Conservation (phyloP, 257 asterid genomes). For the Solanum bulbocastanum region DNA sequence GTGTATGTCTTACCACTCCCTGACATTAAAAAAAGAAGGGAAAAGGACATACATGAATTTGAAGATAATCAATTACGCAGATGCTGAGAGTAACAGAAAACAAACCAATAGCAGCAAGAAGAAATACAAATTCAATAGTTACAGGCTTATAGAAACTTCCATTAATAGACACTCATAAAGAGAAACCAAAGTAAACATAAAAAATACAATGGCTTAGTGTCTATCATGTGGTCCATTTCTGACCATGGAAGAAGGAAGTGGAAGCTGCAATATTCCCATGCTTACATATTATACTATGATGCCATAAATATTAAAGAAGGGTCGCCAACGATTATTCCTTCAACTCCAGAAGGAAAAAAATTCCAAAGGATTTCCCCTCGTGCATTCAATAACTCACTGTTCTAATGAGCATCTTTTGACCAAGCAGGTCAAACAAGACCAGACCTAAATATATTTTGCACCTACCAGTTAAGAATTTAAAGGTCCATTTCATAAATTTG, state of each 20-base stretch:
- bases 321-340: not conserved
- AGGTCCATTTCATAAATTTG: not conserved
- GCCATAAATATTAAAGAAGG: not conserved
- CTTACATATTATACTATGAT: not conserved
- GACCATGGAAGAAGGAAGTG: not conserved
- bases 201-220: not conserved
- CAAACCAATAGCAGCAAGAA: not conserved
- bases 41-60: not conserved
- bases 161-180: not conserved
- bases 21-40: slow-evolving; percentile 10
- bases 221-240: not conserved
- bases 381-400: not conserved
- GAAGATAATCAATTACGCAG: slow-evolving; percentile 1
- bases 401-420: not conserved
- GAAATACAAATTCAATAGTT: not conserved
- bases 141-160: not conserved
- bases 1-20: slow-evolving; percentile 99
- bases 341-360: not conserved
- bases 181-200: not conserved
- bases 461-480: not conserved
- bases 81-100: not conserved
- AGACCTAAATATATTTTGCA: not conserved
- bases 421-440: not conserved
- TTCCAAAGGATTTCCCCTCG: not conserved
- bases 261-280: not conserved